These are phyloP conservation scores for Pythium rishiriense DNA, from an alignment of 352 stramenopile genomes.

Conservation along the genomic window DNA sequence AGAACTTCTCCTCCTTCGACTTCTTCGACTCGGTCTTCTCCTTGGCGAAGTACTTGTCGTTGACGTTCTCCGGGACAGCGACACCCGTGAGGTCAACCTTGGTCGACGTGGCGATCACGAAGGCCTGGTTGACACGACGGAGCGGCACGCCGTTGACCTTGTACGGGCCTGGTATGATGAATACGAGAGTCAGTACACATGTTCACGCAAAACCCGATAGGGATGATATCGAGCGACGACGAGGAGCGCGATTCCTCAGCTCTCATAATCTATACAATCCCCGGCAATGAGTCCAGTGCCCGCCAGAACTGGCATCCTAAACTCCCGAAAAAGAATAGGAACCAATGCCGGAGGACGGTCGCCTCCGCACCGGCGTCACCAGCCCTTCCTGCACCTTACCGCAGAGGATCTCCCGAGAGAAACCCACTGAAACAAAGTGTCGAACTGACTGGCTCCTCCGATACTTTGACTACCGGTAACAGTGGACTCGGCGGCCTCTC, in stretches of 20 bases:
- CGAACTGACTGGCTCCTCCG: constrained; percentile 2
- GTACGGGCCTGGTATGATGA: constrained; percentile 77
- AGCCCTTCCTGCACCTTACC: background rate
- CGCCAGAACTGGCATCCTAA: background rate
- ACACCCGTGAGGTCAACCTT: constrained; percentile 95
- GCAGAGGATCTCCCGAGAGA: background rate
- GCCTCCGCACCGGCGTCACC: constrained; percentile 11
- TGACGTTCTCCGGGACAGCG: constrained; percentile 88
- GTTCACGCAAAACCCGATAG: background rate
- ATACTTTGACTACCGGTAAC: constrained; percentile 12
- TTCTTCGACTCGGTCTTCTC: constrained; percentile 88
- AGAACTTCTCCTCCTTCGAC: constrained; percentile 97
- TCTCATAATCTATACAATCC: constrained; percentile 57
- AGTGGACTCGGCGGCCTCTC: constrained; percentile 27
- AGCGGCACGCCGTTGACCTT: constrained; percentile 98
- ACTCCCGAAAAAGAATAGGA: constrained; percentile 2
- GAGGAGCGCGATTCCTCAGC: constrained; percentile 39
- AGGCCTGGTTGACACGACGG: constrained; percentile 96
- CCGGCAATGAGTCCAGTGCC: constrained; percentile 25
- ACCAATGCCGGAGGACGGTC: constrained; percentile 5
- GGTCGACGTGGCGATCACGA: constrained; percentile 98
- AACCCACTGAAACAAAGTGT: constrained; percentile 3
- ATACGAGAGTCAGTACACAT: background rate
- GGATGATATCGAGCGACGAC: background rate
- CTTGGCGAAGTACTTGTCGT: constrained; percentile 98